phyloP scores from a whole-genome alignment of 768 basidiomycete species.

The Boletellus emodensis region DNA sequence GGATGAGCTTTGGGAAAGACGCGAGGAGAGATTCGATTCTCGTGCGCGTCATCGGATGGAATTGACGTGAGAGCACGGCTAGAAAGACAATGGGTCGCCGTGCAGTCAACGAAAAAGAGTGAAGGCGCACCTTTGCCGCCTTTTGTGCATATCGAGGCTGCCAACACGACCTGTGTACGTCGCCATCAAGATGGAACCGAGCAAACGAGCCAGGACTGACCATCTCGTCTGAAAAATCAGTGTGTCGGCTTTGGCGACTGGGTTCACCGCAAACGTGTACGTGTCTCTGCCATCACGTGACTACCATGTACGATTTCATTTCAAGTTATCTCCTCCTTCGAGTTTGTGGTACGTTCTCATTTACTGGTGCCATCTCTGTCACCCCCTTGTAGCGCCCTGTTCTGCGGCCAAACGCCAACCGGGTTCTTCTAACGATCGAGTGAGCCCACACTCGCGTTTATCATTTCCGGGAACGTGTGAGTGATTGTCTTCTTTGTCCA shows the following conservation, averaged over 20 bases:
- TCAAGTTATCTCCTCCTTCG: too few relatives aligned
- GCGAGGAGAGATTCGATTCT: constrained; percentile 94
- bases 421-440: constrained; percentile 71
- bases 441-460: constrained; percentile 28
- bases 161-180: constrained; percentile 72
- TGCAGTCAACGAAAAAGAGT: background rate
- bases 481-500: constrained; percentile 33
- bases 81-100: background rate
- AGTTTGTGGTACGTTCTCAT: too few relatives aligned
- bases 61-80: constrained; percentile 97
- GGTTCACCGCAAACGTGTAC: constrained; percentile 12
- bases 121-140: constrained; percentile 80
- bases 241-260: background rate
- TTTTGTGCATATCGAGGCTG: constrained; percentile 93
- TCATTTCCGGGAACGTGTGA: constrained; percentile 5
- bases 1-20: constrained; percentile 96
- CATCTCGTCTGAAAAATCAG: constrained; percentile 13
- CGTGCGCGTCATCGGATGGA: constrained; percentile 75
- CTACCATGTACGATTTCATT: background rate
- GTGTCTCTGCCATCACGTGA: constrained; percentile 20
- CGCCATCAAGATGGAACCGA: constrained; percentile 2
- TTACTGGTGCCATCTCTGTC: too few relatives aligned
- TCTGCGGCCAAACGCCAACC: constrained; percentile 41
- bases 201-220: constrained; percentile 7
- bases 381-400: constrained; percentile 35